Percentiles rank a stretch among this genome's conserved stretches.
Conservation (phyloP, 345 rosid species). For the Hypericum androsaemum region DNA sequence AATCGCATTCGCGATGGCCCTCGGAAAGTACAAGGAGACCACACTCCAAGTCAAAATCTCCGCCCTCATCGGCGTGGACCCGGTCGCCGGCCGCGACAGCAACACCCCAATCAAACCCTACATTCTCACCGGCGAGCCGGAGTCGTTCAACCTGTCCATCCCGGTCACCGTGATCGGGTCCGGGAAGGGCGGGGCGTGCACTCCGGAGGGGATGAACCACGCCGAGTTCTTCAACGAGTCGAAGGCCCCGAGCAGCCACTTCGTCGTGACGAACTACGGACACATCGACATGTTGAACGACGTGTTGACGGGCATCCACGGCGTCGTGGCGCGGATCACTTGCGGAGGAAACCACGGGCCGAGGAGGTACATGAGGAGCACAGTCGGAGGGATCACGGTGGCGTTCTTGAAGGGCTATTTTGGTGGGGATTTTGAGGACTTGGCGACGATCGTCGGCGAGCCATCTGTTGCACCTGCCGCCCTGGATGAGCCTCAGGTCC, state of each 20-base stretch:
- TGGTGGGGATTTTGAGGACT: conserved; percentile 10
- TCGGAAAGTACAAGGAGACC: conserved; percentile 12
- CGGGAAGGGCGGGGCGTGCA: conserved; percentile 15
- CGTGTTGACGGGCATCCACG: not conserved
- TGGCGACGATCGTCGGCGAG: conserved; percentile 10
- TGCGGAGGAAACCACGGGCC: conserved; percentile 16
- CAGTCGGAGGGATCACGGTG: conserved; percentile 28
- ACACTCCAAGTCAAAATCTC: conserved; percentile 3
- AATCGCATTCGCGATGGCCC: conserved; percentile 26
- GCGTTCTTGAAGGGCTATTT: conserved; percentile 27
- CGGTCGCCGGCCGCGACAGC: conserved; percentile 19
- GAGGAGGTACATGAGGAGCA: conserved; percentile 23
- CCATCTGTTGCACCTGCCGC: conserved; percentile 21
- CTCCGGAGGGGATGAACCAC: conserved; percentile 24
- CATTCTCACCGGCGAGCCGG: conserved; percentile 14
- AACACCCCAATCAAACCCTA: conserved; percentile 8
- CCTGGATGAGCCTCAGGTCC: conserved; percentile 8
- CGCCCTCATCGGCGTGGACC: conserved; percentile 25
- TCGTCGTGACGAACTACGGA: conserved; percentile 26
- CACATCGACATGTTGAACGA: conserved; percentile 39
- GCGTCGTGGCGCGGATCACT: not conserved
- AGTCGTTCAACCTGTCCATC: conserved; percentile 17
- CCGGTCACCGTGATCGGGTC: not conserved
- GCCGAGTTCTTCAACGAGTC: conserved; percentile 24
- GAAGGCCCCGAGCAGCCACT: conserved; percentile 25